A percentile compares a stretch with the other conserved stretches of the same genome.
Evolutionary conservation across 768 basidiomycete genomes (phyloP).

Genomic region (Leccinum boreale): DNA sequence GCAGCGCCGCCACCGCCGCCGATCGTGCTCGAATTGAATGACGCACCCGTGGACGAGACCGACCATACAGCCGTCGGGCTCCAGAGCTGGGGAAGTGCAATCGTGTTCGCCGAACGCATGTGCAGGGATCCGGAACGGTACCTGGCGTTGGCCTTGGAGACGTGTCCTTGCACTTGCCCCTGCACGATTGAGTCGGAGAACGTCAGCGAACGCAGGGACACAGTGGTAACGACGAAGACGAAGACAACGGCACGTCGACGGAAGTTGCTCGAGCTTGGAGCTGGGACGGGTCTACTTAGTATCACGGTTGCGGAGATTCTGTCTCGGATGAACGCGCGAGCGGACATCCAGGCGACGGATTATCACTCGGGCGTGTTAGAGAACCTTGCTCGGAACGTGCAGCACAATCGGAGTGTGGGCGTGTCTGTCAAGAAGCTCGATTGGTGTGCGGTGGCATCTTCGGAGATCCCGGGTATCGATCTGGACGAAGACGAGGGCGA

Average conservation of each 20-base stretch:
- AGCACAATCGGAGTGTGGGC: conserved; percentile 40
- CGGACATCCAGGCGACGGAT: conserved; percentile 64
- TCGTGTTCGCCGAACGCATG: conserved; percentile 64
- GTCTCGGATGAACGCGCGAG: conserved; percentile 5
- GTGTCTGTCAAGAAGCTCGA: conserved; percentile 55
- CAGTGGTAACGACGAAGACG: background rate
- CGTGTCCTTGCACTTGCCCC: background rate
- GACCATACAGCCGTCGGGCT: conserved; percentile 81
- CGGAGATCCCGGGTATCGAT: conserved; percentile 15
- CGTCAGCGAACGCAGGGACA: background rate
- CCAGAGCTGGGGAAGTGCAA: conserved; percentile 82
- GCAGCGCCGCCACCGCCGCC: background rate
- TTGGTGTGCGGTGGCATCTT: conserved; percentile 51
- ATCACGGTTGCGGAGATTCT: conserved; percentile 58
- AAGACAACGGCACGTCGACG: conserved; percentile 11
- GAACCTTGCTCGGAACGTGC: conserved; percentile 63
- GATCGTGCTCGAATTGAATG: conserved; percentile 60
- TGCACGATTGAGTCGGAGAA: background rate
- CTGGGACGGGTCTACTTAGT: conserved; percentile 82
- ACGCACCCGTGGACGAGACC: conserved; percentile 56
- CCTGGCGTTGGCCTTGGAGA: conserved; percentile 30
- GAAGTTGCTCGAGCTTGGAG: conserved; percentile 75
- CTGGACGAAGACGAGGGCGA: conserved; percentile 1
- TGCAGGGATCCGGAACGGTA: conserved; percentile 41
- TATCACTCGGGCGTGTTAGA: conserved; percentile 72